phyloP scores from a whole-genome alignment of 192 early-diverging fungal genomes.

The Coemansia erecta region DNA sequence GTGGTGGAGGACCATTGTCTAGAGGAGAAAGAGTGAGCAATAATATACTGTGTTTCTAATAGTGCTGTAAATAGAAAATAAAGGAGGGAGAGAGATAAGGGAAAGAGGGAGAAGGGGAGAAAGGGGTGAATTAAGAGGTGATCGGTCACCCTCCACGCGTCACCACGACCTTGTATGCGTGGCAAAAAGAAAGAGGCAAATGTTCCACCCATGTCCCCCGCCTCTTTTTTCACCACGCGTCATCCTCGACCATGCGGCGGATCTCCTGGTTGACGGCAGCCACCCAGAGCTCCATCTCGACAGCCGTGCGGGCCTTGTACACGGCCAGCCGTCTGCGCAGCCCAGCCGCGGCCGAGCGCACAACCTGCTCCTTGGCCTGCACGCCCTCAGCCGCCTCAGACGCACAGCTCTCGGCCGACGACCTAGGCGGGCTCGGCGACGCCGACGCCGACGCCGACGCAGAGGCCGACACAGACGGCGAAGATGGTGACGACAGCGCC shows the following conservation, averaged over 20 bases:
- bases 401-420: conserved; percentile 16
- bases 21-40: background rate
- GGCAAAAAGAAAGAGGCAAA: too few relatives aligned
- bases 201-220: too few relatives aligned
- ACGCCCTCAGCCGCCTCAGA: conserved; percentile 14
- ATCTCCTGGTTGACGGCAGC: conserved; percentile 55
- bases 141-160: too few relatives aligned
- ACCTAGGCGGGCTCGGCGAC: conserved; percentile 3
- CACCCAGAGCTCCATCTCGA: conserved; percentile 57
- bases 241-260: conserved; percentile 38
- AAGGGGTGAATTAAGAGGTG: too few relatives aligned
- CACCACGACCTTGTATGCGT: too few relatives aligned
- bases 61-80: too few relatives aligned
- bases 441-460: conserved; percentile 17
- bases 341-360: conserved; percentile 29
- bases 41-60: too few relatives aligned
- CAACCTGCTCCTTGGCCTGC: conserved; percentile 7
- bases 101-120: background rate
- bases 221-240: conserved; percentile 40
- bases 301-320: conserved; percentile 44
- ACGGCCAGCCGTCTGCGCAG: conserved; percentile 40
- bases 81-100: background rate
- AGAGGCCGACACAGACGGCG: conserved; percentile 36
- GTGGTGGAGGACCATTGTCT: background rate
- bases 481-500: too few relatives aligned